Evolutionary conservation across 805 yeast genomes (phyloP), one percentile per base, ranked within the genome.

Genomic region (Nematodospora valgi): DNA sequence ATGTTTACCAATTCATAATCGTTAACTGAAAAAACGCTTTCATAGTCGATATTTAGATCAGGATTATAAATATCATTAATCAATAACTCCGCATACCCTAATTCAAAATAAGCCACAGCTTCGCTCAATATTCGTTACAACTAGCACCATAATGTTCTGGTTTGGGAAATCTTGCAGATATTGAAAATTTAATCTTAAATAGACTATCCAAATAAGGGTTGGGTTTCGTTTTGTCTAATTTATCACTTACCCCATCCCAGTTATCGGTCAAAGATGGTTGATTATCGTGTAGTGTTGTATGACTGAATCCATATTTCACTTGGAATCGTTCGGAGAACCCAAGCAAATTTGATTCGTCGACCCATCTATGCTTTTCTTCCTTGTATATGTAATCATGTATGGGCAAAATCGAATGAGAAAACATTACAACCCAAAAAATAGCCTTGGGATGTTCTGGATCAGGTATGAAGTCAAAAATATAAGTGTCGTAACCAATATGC

Each of bases 381-480:
- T 37, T 18, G 23, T 33, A 40, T 9, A 37, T 31, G 19, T 40
- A 40, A 32, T 40, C 44, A 18, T 16, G 13, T 8, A 40, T 37
- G 6, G 44, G 44, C 11, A 37, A 21, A 10, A 27, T 36, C n/a
- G 31, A 23, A 27, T 40, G 44, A 16, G 36, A 19, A 34, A 37
- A 40, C 34, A 40, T 24, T 4, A 34, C 33, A 4, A 40, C n/a
- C 28, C 32, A 29, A 19, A 40, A 40, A 25, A 28, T 18, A 8
- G 18, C 3, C 5, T 22, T 17, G 9, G 38, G 15, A 10, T 27
- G 5, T n/a, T n/a, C 14, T 12, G 38, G 41, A 34, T 40, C 35
- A 2, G 44, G 40, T 6, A 33, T 31, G 21, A 40, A 40, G 3
- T 28, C 21, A 14, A 40, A 30, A 3, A 28, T 16, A 17, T 25